Percentiles rank a stretch among this genome's conserved stretches.
These are phyloP conservation scores for Linnemannia zychae DNA, from an alignment of 192 early-diverging fungal species.

Conservation along the genomic window DNA sequence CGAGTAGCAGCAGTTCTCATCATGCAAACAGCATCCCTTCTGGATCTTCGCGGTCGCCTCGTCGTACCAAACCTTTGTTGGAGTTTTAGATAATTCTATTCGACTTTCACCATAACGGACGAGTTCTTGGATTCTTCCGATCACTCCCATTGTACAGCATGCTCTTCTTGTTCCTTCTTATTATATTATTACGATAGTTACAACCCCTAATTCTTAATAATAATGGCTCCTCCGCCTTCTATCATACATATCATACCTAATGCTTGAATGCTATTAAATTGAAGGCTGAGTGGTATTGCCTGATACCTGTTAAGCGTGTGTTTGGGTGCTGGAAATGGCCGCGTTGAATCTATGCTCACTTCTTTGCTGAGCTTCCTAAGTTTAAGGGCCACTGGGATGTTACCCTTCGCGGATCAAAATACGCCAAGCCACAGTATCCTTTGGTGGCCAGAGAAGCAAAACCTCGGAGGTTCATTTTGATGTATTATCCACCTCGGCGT, in stretches of 20 bases:
- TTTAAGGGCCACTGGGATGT: not conserved
- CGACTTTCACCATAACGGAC: too few species aligned
- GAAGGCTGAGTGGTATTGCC: too few species aligned
- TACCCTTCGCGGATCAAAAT: not conserved
- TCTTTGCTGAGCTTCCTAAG: too few species aligned
- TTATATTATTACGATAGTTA: not conserved
- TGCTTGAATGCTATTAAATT: too few species aligned
- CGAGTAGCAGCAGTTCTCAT: too few species aligned
- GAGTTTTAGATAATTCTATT: conserved; percentile 20
- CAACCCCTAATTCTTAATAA: not conserved
- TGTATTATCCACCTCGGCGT: too few species aligned
- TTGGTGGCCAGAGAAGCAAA: not conserved
- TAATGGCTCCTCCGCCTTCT: not conserved
- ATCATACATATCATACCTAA: not conserved
- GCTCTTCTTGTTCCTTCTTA: not conserved
- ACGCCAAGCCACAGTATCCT: not conserved
- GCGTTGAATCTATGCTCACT: too few species aligned
- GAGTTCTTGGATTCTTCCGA: too few species aligned
- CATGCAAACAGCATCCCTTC: not conserved
- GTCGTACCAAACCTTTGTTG: conserved; percentile 36
- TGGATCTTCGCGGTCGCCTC: conserved; percentile 26
- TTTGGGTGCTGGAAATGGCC: too few species aligned
- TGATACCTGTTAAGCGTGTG: too few species aligned
- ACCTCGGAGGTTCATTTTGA: not conserved
- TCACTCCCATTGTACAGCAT: not conserved